A percentile compares a stretch with the other conserved stretches of the same genome.
phyloP scores from a whole-genome alignment of 2,329 filamentous ascomycete species.

The Colletotrichum echinochloae region DNA sequence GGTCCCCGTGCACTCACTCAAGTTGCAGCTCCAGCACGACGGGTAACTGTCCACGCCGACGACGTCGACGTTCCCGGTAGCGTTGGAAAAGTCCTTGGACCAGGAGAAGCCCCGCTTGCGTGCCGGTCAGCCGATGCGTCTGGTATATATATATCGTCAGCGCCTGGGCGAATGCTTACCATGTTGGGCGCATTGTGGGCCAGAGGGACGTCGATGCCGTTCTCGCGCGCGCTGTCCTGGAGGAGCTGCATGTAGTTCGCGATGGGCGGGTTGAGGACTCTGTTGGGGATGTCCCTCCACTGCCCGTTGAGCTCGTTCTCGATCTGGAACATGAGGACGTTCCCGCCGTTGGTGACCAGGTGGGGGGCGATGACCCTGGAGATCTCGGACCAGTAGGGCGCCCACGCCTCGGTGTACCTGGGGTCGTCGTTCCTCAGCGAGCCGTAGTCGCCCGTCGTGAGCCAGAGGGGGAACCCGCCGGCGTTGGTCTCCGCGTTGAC shows the following conservation, averaged over 20 bases:
- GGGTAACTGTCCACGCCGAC: constrained; percentile 65
- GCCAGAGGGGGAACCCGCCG: constrained; percentile 72
- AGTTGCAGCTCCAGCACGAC: constrained; percentile 73
- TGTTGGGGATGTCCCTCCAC: constrained; percentile 55
- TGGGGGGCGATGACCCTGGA: constrained; percentile 63
- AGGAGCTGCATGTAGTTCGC: constrained; percentile 69
- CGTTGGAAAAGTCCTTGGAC: constrained; percentile 70
- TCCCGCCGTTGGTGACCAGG: constrained; percentile 68
- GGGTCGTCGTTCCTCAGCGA: constrained; percentile 63
- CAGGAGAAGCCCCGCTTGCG: constrained; percentile 59
- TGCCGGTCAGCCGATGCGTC: neutral
- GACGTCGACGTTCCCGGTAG: constrained; percentile 67
- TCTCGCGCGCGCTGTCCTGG: constrained; percentile 63
- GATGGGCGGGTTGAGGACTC: constrained; percentile 60
- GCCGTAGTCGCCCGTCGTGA: constrained; percentile 71
- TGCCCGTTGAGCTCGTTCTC: constrained; percentile 66
- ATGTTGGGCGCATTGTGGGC: constrained; percentile 72
- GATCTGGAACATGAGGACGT: constrained; percentile 67
- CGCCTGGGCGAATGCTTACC: constrained; percentile 42
- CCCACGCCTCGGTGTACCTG: constrained; percentile 65
- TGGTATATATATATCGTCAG: no score
- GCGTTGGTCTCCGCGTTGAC: constrained; percentile 73
- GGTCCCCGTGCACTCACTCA: constrained; percentile 69
- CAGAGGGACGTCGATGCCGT: constrained; percentile 69
- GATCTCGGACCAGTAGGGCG: constrained; percentile 64